Conservation (phyloP, 345 rosid genomes). For the Sapria himalayana region DNA sequence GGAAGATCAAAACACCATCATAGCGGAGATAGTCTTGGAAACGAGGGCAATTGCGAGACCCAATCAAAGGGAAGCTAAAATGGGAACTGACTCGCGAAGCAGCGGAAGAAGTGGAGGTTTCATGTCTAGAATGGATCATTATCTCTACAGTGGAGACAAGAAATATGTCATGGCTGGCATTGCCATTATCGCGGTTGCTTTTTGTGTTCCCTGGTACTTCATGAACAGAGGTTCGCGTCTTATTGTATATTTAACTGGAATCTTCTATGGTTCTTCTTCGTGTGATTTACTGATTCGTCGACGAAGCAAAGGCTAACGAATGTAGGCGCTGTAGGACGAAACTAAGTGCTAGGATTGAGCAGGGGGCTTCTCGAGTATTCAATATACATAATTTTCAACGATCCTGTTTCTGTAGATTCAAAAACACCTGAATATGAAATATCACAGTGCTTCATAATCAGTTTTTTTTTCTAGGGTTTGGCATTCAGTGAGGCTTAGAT, state of each 20-base stretch:
- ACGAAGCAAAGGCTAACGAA: too few species aligned
- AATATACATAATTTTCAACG: too few species aligned
- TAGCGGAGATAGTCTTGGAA: slow-evolving; percentile 9
- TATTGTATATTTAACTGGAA: neutral
- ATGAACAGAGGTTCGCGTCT: slow-evolving; percentile 53
- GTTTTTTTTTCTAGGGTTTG: too few species aligned
- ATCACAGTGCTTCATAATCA: too few species aligned
- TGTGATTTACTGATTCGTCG: neutral
- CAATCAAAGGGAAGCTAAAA: slow-evolving; percentile 2
- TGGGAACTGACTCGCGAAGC: slow-evolving; percentile 25
- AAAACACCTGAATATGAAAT: too few species aligned
- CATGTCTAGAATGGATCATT: slow-evolving; percentile 33
- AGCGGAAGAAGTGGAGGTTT: slow-evolving; percentile 21
- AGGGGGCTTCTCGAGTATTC: too few species aligned
- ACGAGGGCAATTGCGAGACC: neutral
- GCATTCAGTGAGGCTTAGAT: too few species aligned
- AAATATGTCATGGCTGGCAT: slow-evolving; percentile 66
- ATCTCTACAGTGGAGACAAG: slow-evolving; percentile 73
- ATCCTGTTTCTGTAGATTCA: too few species aligned
- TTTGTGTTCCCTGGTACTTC: slow-evolving; percentile 67
- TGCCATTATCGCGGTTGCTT: slow-evolving; percentile 28
- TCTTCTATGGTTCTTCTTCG: neutral
- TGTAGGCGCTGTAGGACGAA: too few species aligned
- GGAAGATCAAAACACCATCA: too few species aligned
- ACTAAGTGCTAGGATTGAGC: too few species aligned